Evolutionary conservation across 441 rosid genomes (phyloP).

Genomic region (Brassica hybrid): DNA sequence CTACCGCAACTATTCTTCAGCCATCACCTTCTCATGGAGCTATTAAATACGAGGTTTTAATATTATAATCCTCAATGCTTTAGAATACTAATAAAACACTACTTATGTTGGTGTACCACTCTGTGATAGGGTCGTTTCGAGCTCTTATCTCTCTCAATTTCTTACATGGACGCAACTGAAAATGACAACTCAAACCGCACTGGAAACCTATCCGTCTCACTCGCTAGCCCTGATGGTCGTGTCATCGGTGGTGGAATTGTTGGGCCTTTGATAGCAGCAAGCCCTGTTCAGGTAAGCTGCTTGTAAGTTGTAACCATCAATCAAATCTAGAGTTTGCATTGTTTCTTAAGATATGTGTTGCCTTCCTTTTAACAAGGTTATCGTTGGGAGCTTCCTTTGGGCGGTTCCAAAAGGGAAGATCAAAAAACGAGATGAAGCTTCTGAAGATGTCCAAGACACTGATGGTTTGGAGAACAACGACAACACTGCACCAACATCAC

Average conservation of each 20-base stretch:
- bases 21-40: slow-evolving; percentile 69
- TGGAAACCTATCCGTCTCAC: slow-evolving; percentile 81
- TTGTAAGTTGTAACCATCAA: background rate
- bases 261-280: slow-evolving; percentile 87
- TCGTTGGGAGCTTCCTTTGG: slow-evolving; percentile 89
- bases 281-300: slow-evolving; percentile 69
- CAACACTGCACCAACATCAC: slow-evolving; percentile 32
- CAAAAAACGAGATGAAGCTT: slow-evolving; percentile 55
- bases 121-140: slow-evolving; percentile 78
- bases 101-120: slow-evolving; percentile 15
- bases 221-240: slow-evolving; percentile 94
- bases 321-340: background rate
- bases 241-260: slow-evolving; percentile 94
- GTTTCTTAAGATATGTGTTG: slow-evolving; percentile 6
- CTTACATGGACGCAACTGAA: slow-evolving; percentile 61
- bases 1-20: slow-evolving; percentile 71
- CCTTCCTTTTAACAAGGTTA: slow-evolving; percentile 51
- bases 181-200: slow-evolving; percentile 59
- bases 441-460: slow-evolving; percentile 52
- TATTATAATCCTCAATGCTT: background rate
- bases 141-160: slow-evolving; percentile 86
- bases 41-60: slow-evolving; percentile 69
- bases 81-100: background rate
- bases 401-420: slow-evolving; percentile 70
- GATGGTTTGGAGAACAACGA: slow-evolving; percentile 54